Evolutionary conservation across 2,329 filamentous ascomycete genomes (phyloP), one percentile per base, ranked within the genome.

Genomic region (Trichoderma citrinoviride): DNA sequence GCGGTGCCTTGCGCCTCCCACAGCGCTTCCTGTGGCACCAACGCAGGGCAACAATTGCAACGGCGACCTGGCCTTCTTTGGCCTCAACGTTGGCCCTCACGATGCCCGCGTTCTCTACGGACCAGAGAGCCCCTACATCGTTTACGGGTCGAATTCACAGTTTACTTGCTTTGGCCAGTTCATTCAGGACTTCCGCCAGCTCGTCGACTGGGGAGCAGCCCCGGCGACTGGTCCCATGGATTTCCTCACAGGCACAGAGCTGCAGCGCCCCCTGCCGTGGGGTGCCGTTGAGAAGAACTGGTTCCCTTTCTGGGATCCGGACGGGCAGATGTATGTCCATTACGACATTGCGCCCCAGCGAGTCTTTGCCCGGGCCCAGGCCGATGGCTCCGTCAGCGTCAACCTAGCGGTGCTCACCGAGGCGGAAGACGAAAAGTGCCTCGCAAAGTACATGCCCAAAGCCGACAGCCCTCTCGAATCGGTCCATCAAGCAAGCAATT

Each of bases 401-500:
- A 78, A 87, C 68, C 73, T 87, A 0, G 81, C 80, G 1, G 73
- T 76, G 0, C 29, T 52, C 1, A 64, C 71, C 1, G 75, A 77
- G 0, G 67, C 69, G 0, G 65, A 70, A 1, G 85, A 87, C 65
- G 71, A 75, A 12, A 68, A 71, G 40, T 87, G 85, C 69, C 70
- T 86, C 62, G 71, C 67, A 1, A 78, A 73, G 41, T 81, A 80
- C 67, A 74, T 86, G 61, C 83, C 84, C 0, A 67, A 71, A 14
- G 60, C 78, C 0, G 69, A 70, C 0, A 67, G 69, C 0, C 65
- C 75, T 3, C 66, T 77, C 23, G 81, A 84, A 70, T 82, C 78
- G 0, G 80, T 87, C 33, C 85, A 87, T 69, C 85, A 88, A 71
- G 81, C 85, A 6, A 87, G 84, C 21, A 88, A 88, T 71, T 85